A percentile compares a stretch with the other conserved stretches of the same genome.
Evolutionary conservation across 2,329 filamentous ascomycete genomes (phyloP).

Genomic region (Neurospora crassa): DNA sequence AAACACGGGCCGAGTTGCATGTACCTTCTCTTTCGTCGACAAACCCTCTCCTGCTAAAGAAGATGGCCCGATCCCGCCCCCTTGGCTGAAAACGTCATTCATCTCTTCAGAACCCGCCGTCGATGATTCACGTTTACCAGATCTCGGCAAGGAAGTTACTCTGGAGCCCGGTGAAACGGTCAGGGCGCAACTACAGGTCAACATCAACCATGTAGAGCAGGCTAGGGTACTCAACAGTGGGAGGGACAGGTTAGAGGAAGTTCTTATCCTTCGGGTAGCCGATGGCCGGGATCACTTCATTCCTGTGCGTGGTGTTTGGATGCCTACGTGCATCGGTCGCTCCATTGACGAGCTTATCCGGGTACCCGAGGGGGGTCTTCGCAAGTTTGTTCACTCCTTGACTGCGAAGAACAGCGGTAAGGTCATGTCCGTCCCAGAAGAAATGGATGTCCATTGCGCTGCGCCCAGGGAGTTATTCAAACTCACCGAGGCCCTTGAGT

Average conservation of each 20-base stretch:
- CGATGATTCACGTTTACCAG: constrained; percentile 21
- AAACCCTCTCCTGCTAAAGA: constrained; percentile 45
- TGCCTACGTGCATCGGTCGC: constrained; percentile 71
- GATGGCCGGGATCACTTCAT: constrained; percentile 89
- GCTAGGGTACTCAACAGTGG: constrained; percentile 65
- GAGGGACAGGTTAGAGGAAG: constrained; percentile 61
- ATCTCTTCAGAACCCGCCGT: constrained; percentile 35
- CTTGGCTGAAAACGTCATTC: constrained; percentile 66
- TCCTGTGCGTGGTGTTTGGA: constrained; percentile 68
- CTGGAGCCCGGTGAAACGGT: constrained; percentile 80
- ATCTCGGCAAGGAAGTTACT: constrained; percentile 44
- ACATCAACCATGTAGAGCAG: constrained; percentile 53
- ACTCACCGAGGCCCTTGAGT: constrained; percentile 70
- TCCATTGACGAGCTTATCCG: constrained; percentile 83
- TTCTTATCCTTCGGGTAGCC: constrained; percentile 75
- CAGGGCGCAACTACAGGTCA: constrained; percentile 56
- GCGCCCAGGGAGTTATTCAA: constrained; percentile 84
- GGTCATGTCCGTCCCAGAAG: constrained; percentile 42
- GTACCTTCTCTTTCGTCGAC: constrained; percentile 72
- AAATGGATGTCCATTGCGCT: constrained; percentile 58
- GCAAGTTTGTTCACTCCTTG: constrained; percentile 35
- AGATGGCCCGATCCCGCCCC: constrained; percentile 30
- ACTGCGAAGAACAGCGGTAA: constrained; percentile 22
- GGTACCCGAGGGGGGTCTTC: constrained; percentile 71
- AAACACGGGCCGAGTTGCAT: constrained; percentile 78